These are phyloP conservation scores for Paramecium biaurelia DNA, from an alignment of 73 alveolate species.

Conservation along the genomic window DNA sequence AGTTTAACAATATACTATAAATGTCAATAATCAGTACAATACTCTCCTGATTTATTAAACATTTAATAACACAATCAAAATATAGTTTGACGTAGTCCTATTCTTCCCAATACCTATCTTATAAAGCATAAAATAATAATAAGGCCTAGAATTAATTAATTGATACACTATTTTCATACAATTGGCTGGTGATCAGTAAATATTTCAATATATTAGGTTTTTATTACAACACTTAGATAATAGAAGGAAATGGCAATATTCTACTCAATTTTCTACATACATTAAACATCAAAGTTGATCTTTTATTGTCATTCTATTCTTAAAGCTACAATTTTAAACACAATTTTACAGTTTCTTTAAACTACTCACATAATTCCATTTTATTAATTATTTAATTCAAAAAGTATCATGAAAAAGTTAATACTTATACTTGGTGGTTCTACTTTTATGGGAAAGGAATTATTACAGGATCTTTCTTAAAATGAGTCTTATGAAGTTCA, in stretches of 20 bases:
- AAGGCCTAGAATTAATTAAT: neutral
- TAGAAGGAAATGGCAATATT: neutral
- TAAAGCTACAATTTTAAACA: neutral
- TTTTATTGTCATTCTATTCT: neutral
- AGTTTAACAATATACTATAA: neutral
- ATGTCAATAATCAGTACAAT: neutral
- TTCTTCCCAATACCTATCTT: conserved; percentile 1
- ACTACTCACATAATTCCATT: neutral
- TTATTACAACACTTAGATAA: neutral
- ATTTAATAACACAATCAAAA: neutral
- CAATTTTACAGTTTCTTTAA: neutral
- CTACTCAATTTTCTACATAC: conserved; percentile 34
- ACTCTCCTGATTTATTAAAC: conserved; percentile 5
- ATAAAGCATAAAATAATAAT: neutral
- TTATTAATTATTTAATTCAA: neutral
- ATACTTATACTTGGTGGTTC: conserved; percentile 63
- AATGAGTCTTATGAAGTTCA: conserved; percentile 53
- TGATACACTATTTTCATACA: conserved; percentile 5
- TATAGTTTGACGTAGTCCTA: neutral
- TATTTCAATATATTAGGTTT: neutral
- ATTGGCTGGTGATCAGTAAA: neutral
- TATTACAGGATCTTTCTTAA: conserved; percentile 17
- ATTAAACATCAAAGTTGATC: neutral
- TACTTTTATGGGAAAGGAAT: conserved; percentile 62
- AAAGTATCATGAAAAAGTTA: conserved; percentile 34